Evolutionary conservation across 2,329 filamentous ascomycete genomes (phyloP), one percentile per base, ranked within the genome.

Genomic region (Paracoccidioides brasiliensis): DNA sequence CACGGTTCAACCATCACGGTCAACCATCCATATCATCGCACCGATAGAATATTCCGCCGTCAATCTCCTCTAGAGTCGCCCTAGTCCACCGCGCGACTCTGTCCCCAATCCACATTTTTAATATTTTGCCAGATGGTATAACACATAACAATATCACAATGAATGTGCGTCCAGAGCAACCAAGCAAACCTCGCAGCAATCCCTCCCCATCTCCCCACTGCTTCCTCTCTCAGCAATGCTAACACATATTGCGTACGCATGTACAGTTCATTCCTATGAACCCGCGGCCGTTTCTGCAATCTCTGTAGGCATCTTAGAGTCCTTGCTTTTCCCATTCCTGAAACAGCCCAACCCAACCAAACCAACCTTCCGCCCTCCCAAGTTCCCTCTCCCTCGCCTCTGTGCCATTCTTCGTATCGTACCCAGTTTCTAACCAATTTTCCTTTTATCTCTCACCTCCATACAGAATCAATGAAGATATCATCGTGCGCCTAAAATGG

Each of bases 401-500:
- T 43, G 14, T 9, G 41, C 28, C 14, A 32, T 30, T 12, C 6
- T 28, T 45, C 32, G 22, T 32, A 30, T 45, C 43, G 15, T 33
- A 4, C 28, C 44, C 10, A 33, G n/a, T 49, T 49, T 10, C 28
- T 22, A 46, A 33, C 14, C 28, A 33, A 33, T 14, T 46, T 2
- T 46, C 10, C 6, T 38, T 45, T 33, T 41, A 35, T 48, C 48
- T 52, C 33, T 50, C 49, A 7, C 14, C 22, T 22, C 22, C 22
- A 22, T 35, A 49, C 61, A 90, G 86, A 61, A 86, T 98, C 74
- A 87, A 94, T 77, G 87, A 94, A 72, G 82, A 91, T 67, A 84
- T 98, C 67, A 79, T 90, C 60, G 86, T 98, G 61, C 88, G 90
- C 65, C 81, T 98, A 61, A 98, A 98, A 80, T 98, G 93, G 93